Conservation (phyloP, 2,329 filamentous ascomycete genomes). For the Colletotrichum musicola region DNA sequence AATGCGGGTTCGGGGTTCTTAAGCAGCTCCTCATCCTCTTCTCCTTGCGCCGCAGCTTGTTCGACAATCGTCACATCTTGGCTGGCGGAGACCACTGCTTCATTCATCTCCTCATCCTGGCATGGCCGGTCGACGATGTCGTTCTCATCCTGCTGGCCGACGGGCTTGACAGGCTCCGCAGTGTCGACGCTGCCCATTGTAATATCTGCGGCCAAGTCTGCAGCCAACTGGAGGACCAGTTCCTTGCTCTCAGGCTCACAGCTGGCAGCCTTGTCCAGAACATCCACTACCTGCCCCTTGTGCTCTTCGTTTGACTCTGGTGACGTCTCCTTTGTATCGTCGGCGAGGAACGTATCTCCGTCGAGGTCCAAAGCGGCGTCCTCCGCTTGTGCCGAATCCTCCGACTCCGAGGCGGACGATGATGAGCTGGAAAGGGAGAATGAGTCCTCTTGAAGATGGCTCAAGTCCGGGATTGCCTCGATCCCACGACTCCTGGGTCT, state of each 20-base stretch:
- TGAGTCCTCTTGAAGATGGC: neutral
- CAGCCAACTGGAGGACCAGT: neutral
- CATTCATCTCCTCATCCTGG: neutral
- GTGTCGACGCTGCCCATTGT: neutral
- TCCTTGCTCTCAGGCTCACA: neutral
- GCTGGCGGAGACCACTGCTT: neutral
- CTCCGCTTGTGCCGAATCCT: constrained; percentile 1
- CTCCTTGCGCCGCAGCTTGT: neutral
- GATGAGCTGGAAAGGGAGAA: neutral
- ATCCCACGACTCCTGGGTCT: constrained; percentile 10
- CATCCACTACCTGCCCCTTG: neutral
- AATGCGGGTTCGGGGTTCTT: neutral
- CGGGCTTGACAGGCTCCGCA: neutral
- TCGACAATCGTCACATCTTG: constrained; percentile 16
- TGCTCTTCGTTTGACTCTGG: constrained; percentile 5
- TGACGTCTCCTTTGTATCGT: constrained; percentile 31
- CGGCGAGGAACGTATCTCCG: constrained; percentile 31
- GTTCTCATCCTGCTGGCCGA: neutral
- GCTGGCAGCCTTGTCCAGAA: neutral
- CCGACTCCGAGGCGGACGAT: neutral
- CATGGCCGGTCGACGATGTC: neutral
- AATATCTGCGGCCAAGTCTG: neutral
- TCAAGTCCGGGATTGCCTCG: neutral
- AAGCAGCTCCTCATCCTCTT: neutral
- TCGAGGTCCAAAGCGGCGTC: constrained; percentile 22